Evolutionary conservation across 2,329 filamentous ascomycete species (phyloP), one percentile per base, ranked within the genome.

Genomic region (Raffaelea arxii): DNA sequence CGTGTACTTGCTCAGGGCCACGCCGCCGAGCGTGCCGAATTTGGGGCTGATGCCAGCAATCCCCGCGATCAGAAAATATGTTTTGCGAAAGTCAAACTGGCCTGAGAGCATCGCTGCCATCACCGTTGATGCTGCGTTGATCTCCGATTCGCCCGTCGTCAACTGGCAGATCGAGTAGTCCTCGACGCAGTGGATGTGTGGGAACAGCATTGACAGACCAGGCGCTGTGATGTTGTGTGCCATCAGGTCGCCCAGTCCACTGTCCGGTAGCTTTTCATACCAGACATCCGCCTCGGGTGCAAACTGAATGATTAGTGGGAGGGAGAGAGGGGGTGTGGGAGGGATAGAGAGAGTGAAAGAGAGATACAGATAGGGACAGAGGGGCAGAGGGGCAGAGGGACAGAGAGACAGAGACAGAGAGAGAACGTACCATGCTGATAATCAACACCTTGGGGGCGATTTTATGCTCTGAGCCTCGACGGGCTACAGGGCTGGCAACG

Each of bases 1-100:
- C 1, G 82, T 77, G 57, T 80, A 90, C 21, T 77, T 74, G 32
- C 80, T 75, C 46, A 90, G 77, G 1, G 81, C 80, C 0, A 86
- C 82, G 36, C 75, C 74, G 39, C 75, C 78, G 4, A 84, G 69
- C 0, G 84, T 86, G 21, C 73, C 78, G 23, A 77, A 64, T 50
- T 80, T 75, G 1, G 84, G 85, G 59, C 78, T 87, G 38, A 86
- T 71, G n/a, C 85, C 84, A 2, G 79, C 84, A 51, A 90, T 88
- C 3, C 84, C 85, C 1, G 74, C 78, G 25, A 86, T 62, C 48
- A 89, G 62, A 62, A 87, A 86, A 64, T 89, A 89, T 1, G 84
- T 83, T 41, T 68, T 62, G 2, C 65, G 71, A 12, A 89, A 69
- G 62, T 88, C 72, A 60, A 89, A 86, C 11, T 65, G 57, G 2